Base-by-base conservation (phyloP, 352 stramenopile species). In the Phytopythium mirpurense region DNA sequence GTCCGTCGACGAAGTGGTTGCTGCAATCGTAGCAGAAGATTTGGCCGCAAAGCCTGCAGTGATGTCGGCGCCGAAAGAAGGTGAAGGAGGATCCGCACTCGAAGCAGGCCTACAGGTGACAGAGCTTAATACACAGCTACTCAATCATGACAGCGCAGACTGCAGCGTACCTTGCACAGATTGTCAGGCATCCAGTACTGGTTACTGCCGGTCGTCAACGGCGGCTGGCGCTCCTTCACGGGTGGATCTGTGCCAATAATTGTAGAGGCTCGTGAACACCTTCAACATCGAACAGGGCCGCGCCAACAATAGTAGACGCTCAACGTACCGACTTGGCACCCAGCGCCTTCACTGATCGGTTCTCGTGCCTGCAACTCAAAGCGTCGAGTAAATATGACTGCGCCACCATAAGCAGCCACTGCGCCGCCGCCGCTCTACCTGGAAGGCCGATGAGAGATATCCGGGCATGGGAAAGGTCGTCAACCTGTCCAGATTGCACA, bases 161-260 rank as follows among this genome's bases (percentile, higher is more conserved):
- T 5, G 29, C 29, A 32, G 9, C 29, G 37, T 37, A 90, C 84
- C 59, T 92, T 94, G 68, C 82, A 92, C 12, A 89, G 56, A 42
- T 91, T 67, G 50, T 94, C 84, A 5, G 84, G 84, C 84, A 94
- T 94, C 84, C 84, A 94, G 56, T 89, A 89, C 51, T 87, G 76
- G 15, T 73, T 79, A 46, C 58, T 69, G 47, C 68, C 62, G 7
- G 70, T 72, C 57, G 68, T 75, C 24, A 68, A 58, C 31, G 72
- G 68, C 31, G 62, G 63, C 15, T 57, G 63, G 3, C 46, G 50
- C 15, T 63, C 51, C 40, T 70, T 76, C 27, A 58, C 35, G 7
- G 65, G 61, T 18, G 72, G 72, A 9, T 45, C 31, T 26, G 52
- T 45, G 51, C n/a, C 37, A 26, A 26, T 16, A 53, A 10, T 15